phyloP scores from a whole-genome alignment of 495 filamentous ascomycete species.

The Hapsidospora chrysogenum region DNA sequence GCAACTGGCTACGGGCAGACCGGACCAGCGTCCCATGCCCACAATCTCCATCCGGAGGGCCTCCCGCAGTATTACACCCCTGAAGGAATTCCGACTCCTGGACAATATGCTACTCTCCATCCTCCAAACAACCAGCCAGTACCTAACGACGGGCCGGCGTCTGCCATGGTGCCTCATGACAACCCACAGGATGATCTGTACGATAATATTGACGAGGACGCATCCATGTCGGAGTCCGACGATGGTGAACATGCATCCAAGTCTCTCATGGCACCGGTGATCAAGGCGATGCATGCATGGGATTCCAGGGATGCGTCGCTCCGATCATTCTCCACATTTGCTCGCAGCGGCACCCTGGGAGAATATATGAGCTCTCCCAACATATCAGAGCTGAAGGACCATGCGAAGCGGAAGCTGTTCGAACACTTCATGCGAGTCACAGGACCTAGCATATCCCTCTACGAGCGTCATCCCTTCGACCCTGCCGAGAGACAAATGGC shows the following conservation, averaged over 20 bases:
- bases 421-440: constrained; percentile 86
- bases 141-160: no score
- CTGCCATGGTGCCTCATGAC: no score
- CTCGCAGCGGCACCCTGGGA: constrained; percentile 46
- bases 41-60: no score
- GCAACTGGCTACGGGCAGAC: no score
- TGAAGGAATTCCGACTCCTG: no score
- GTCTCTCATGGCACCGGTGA: background rate
- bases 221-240: constrained; percentile 38
- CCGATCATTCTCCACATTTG: no score
- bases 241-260: constrained; percentile 18
- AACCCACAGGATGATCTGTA: no score
- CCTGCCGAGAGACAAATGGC: constrained; percentile 14
- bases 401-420: constrained; percentile 71
- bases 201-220: constrained; percentile 69
- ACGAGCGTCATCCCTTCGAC: constrained; percentile 70
- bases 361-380: constrained; percentile 57
- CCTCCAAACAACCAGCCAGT: no score
- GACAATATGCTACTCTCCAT: no score
- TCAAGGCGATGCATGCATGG: background rate
- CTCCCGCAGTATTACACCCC: no score
- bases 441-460: constrained; percentile 73
- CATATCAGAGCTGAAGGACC: constrained; percentile 70
- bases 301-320: no score
- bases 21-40: no score